Percentiles rank a stretch among this genome's conserved stretches.
Conservation (phyloP, 495 filamentous ascomycete genomes). For the Hyaloscypha hepaticicola region DNA sequence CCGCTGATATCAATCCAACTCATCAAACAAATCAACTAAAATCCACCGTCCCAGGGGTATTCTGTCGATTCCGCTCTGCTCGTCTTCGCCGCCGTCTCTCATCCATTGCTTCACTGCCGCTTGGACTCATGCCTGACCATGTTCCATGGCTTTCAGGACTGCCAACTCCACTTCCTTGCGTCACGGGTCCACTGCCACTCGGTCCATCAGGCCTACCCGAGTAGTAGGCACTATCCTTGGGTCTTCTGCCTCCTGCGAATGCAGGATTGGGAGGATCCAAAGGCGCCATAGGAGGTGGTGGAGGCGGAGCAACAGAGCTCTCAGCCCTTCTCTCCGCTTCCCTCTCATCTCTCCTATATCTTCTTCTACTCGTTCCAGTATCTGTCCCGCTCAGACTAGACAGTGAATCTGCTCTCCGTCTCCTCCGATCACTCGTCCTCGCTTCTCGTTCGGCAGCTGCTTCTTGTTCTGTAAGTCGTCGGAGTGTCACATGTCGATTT, state of each 20-base stretch:
- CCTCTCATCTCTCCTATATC: conserved; percentile 45
- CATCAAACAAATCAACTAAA: conserved; percentile 33
- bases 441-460: conserved; percentile 45
- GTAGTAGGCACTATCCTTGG: conserved; percentile 56
- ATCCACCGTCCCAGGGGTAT: conserved; percentile 39
- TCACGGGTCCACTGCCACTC: conserved; percentile 24
- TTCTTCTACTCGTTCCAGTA: conserved; percentile 39
- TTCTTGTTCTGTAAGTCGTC: conserved; percentile 79
- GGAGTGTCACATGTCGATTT: conserved; percentile 76
- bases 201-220: conserved; percentile 42
- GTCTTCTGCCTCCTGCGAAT: conserved; percentile 41
- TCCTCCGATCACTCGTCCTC: conserved; percentile 26
- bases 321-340: conserved; percentile 42
- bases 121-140: conserved; percentile 38
- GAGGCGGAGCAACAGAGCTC: conserved; percentile 34
- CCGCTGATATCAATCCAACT: background rate
- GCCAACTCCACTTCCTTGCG: conserved; percentile 37
- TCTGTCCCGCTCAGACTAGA: conserved; percentile 46
- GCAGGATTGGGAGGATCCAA: conserved; percentile 48
- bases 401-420: conserved; percentile 43
- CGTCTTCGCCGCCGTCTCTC: conserved; percentile 46
- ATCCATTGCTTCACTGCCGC: conserved; percentile 40
- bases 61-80: conserved; percentile 41
- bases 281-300: conserved; percentile 32
- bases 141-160: conserved; percentile 38